Evolutionary conservation across 768 basidiomycete genomes (phyloP).

Genomic region (Lanmaoa pseudosensibilis): DNA sequence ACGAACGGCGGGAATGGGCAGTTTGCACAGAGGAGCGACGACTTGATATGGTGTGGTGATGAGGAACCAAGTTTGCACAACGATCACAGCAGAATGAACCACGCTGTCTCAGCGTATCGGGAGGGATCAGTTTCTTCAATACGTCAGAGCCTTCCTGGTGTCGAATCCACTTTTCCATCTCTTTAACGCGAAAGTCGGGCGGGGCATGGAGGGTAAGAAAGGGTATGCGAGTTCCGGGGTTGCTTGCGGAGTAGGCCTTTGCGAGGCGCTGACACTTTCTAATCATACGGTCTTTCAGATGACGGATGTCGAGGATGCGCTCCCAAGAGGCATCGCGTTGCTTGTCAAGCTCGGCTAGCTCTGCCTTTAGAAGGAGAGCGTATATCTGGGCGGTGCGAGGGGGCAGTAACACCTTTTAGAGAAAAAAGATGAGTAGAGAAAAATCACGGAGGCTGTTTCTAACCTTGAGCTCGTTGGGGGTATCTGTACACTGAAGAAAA

Average conservation of each 20-base stretch:
- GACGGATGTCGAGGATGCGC: slow-evolving; percentile 70
- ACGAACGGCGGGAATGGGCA: slow-evolving; percentile 26
- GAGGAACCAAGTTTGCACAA: slow-evolving; percentile 35
- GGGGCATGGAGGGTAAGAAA: slow-evolving; percentile 72
- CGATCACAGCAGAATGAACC: slow-evolving; percentile 36
- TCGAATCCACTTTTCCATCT: slow-evolving; percentile 78
- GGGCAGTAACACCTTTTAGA: slow-evolving; percentile 62
- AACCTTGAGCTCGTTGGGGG: slow-evolving; percentile 73
- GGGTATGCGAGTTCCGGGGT: slow-evolving; percentile 40
- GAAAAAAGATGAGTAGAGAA: slow-evolving; percentile 4
- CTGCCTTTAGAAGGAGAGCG: slow-evolving; percentile 61
- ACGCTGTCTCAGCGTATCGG: slow-evolving; percentile 26
- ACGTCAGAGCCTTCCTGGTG: slow-evolving; percentile 40
- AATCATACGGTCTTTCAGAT: slow-evolving; percentile 79
- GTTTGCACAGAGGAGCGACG: slow-evolving; percentile 31
- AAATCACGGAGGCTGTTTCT: slow-evolving; percentile 2
- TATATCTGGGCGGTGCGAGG: slow-evolving; percentile 67
- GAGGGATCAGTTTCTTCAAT: slow-evolving; percentile 20
- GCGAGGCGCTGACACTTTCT: slow-evolving; percentile 72
- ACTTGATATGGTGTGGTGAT: slow-evolving; percentile 27
- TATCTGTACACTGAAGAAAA: slow-evolving; percentile 75
- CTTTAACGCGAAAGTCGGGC: slow-evolving; percentile 69
- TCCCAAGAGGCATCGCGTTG: slow-evolving; percentile 61
- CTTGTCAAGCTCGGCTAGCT: slow-evolving; percentile 59
- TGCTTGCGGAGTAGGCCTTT: slow-evolving; percentile 42